Evolutionary conservation across 2,329 filamentous ascomycete genomes (phyloP), one percentile per base, ranked within the genome.

Genomic region (Fusarium sp.): DNA sequence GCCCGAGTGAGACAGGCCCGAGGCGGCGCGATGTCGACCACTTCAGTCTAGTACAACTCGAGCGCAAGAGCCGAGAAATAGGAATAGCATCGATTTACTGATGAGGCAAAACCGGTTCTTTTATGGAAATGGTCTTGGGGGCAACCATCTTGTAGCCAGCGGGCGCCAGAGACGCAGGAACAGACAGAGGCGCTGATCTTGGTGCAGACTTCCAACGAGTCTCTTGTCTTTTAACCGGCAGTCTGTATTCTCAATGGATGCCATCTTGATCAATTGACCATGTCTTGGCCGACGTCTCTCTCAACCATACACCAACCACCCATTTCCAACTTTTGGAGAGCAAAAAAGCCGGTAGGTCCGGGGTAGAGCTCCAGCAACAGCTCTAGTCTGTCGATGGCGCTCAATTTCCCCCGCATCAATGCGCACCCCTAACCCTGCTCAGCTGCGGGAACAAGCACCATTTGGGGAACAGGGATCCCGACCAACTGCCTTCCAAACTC

Each of bases 331-430:
- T 34, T 41, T 31, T 23, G 23, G 18, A 55, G 27, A 27, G 23
- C 37, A 40, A 41, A 18, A 16, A 18, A 27, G 48, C 36, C 50
- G 36, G 41, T 41, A 30, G 53, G 57, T 69, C 66, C 60, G 68
- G 68, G 66, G 68, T 69, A 70, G 30, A 37, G n/a, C 16, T 50
- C 36, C 27, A 62, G 30, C 44, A 39, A 23, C 30, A 41, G 27
- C 30, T 40, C 41, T 51, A n/a, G 37, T 40, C 31, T 55, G 54
- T 43, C 58, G 48, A 66, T 65, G 61, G 66, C 60, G 56, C 50
- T 60, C 39, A 34, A 71, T 52, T 63, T 73, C 63, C 72, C 72
- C 72, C 72, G 72, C 72, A 74, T 43, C 40, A 36, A 57, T 47
- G 36, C 39, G 23, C 55, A 50, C 47, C 60, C 43, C 62, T 57